A percentile compares a stretch with the other conserved stretches of the same genome.
Evolutionary conservation across 768 basidiomycete genomes (phyloP).

Genomic region (Kwoniella botswanensis): DNA sequence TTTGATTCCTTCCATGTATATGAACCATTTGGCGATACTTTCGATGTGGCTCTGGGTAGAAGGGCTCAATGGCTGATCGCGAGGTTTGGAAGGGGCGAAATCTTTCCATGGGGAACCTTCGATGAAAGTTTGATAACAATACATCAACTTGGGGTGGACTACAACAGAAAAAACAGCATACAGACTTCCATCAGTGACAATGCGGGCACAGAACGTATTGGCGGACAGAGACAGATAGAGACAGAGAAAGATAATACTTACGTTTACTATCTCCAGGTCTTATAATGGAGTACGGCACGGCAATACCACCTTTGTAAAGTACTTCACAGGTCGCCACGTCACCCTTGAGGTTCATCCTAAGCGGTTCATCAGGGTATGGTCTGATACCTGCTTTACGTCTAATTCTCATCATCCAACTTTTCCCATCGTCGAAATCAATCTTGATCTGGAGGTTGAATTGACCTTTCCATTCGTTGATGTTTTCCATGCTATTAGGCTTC

Average conservation of each 20-base stretch:
- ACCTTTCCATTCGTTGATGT: neutral
- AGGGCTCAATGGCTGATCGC: neutral
- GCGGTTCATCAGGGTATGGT: neutral
- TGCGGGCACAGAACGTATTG: neutral
- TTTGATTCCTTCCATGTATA: neutral
- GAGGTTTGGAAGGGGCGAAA: neutral
- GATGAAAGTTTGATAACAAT: constrained; percentile 13
- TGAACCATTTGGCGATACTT: neutral
- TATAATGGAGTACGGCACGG: neutral
- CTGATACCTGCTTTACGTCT: neutral
- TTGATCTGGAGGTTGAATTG: constrained; percentile 2
- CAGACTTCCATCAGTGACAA: neutral
- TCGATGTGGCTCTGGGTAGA: neutral
- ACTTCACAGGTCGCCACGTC: neutral
- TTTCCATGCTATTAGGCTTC: neutral
- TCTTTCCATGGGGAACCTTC: neutral
- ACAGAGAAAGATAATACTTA: neutral
- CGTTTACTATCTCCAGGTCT: constrained; percentile 10
- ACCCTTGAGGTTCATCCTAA: constrained; percentile 3
- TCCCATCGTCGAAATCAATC: constrained; percentile 13
- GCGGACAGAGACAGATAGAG: too few species aligned
- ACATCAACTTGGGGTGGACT: constrained; percentile 6
- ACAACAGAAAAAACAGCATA: neutral
- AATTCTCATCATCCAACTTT: constrained; percentile 19
- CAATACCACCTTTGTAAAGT: too few species aligned